Evolutionary conservation across 1,139 yeast species (phyloP), one percentile per base, ranked within the genome.

Genomic region (Yamadazyma spencermartinsiae): DNA sequence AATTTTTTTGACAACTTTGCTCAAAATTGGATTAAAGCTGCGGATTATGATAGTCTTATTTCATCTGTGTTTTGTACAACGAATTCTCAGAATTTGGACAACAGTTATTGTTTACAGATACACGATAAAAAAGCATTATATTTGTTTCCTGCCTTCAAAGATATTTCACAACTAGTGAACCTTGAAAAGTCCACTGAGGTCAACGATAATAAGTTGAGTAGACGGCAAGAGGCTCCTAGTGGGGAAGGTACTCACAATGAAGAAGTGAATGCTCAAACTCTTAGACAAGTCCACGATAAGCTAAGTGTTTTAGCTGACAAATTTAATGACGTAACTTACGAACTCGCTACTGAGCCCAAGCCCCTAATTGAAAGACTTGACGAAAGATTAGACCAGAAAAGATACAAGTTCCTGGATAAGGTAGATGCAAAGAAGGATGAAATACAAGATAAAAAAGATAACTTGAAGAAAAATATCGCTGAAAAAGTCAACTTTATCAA

Each of bases 31-130:
- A 52, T 65, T 8, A 50, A 56, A 24, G 56, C 55, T 8, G 47
- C 61, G 10, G 55, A 57, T 13, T 59, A 65, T 36, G 56, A 56
- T 9, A 61, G 62, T 25, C 56, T 74, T 30, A 40, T 72, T 1
- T 62, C 63, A 33, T 70, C 77, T 0, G 55, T 59, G 1, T 72
- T 71, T 47, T 75, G 80, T 44, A 63, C 73, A 8, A 56, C 68
- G 5, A 58, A 61, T 36, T 33, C 47, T 0, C 35, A 41, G 0
- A 34, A 49, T 11, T 29, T 43, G 7, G 41, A 46, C 11, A 52
- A 58, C 15, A 67, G 76, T 34, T 65, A 59, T 40, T 74, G 80
- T 48, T 41, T 72, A 13, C 60, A 60, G 38, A 57, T 74, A 12
- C 57, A 60, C 3, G 61, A 57, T 27, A 43, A 51, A 27, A 46